Evolutionary conservation across 2,329 filamentous ascomycete genomes (phyloP).

Genomic region (Cladosporium sp.): DNA sequence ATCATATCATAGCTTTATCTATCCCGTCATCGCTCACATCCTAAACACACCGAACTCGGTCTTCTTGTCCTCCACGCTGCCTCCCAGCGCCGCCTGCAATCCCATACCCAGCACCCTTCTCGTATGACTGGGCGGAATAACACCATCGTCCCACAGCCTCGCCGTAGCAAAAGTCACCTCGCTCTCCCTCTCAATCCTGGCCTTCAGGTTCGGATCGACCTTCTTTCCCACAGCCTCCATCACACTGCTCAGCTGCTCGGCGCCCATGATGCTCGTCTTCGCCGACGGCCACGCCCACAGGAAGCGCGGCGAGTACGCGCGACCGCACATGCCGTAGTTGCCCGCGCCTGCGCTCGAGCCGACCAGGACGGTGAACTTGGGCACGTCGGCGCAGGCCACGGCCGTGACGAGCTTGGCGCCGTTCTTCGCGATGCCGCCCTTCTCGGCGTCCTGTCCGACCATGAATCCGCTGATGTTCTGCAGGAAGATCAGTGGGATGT

Average conservation of each 20-base stretch:
- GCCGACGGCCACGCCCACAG: slow-evolving; percentile 98
- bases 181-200: slow-evolving; percentile 84
- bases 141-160: slow-evolving; percentile 73
- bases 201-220: slow-evolving; percentile 76
- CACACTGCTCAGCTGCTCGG: slow-evolving; percentile 85
- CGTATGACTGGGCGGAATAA: slow-evolving; percentile 53
- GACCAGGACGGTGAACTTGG: slow-evolving; percentile 96
- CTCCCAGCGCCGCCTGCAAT: slow-evolving; percentile 45
- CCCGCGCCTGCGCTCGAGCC: slow-evolving; percentile 90
- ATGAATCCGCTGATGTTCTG: slow-evolving; percentile 99
- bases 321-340: slow-evolving; percentile 97
- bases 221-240: slow-evolving; percentile 92
- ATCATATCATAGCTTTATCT: background rate
- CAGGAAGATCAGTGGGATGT: slow-evolving; percentile 86
- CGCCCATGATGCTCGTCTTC: slow-evolving; percentile 94
- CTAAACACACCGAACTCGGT: slow-evolving; percentile 43
- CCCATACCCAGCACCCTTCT: slow-evolving; percentile 51
- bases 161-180: slow-evolving; percentile 87
- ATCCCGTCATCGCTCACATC: slow-evolving; percentile 31
- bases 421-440: slow-evolving; percentile 95
- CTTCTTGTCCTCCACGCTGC: slow-evolving; percentile 36
- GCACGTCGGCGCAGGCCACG: slow-evolving; percentile 89
- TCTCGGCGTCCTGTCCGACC: slow-evolving; percentile 90
- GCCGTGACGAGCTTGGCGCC: slow-evolving; percentile 96
- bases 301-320: slow-evolving; percentile 88